Evolutionary conservation across 805 yeast genomes (phyloP).

Genomic region (Teunomyces aglyptinius): DNA sequence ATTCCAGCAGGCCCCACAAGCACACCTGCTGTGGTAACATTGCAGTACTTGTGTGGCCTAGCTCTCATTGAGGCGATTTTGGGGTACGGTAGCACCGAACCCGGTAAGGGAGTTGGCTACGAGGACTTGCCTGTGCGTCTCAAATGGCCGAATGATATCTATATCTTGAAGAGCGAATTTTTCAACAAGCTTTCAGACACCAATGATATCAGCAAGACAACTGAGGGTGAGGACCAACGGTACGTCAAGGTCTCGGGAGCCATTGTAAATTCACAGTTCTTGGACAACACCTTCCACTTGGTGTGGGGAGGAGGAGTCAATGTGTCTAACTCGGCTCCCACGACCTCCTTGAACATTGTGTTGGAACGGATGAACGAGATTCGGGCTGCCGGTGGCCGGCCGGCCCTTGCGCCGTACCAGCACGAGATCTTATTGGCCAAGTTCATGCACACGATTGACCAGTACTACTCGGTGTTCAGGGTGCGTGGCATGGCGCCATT

Average conservation of each 20-base stretch:
- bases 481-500: constrained; percentile 67
- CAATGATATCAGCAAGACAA: constrained; percentile 32
- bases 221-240: constrained; percentile 57
- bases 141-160: constrained; percentile 97
- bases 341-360: constrained; percentile 79
- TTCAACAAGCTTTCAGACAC: constrained; percentile 30
- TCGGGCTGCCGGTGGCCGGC: constrained; percentile 42
- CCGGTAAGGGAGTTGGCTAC: constrained; percentile 51
- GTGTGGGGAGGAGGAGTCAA: constrained; percentile 89
- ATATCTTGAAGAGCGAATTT: constrained; percentile 65
- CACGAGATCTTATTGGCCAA: constrained; percentile 62
- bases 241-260: constrained; percentile 82
- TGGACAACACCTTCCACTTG: constrained; percentile 58
- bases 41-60: constrained; percentile 81
- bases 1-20: constrained; percentile 36
- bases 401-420: constrained; percentile 44
- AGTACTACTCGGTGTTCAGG: constrained; percentile 57
- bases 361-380: constrained; percentile 58
- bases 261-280: constrained; percentile 72
- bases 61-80: constrained; percentile 79
- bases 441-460: constrained; percentile 63
- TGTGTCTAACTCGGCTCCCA: constrained; percentile 81
- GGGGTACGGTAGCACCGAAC: constrained; percentile 45
- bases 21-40: constrained; percentile 58
- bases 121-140: constrained; percentile 74